Conservation (phyloP, 2,329 filamentous ascomycete genomes). For the Fusarium sp. region DNA sequence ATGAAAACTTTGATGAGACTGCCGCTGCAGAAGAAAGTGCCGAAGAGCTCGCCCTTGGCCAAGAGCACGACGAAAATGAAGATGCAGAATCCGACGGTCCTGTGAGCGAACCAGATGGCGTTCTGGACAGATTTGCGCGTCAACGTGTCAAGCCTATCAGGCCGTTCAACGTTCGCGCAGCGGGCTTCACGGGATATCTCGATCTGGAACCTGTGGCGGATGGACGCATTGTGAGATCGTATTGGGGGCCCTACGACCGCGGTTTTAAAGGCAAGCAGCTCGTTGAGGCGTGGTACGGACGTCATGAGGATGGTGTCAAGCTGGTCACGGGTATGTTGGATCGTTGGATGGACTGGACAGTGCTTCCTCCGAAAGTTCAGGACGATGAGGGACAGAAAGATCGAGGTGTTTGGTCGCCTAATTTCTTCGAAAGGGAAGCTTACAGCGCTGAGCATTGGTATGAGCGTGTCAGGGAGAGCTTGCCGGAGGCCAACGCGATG, state of each 20-base stretch:
- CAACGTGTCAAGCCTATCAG: conserved; percentile 41
- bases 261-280: conserved; percentile 47
- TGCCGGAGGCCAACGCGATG: conserved; percentile 21
- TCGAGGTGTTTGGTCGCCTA: conserved; percentile 53
- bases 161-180: conserved; percentile 37
- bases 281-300: conserved; percentile 55
- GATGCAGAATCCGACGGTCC: conserved; percentile 43
- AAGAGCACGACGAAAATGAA: conserved; percentile 42
- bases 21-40: conserved; percentile 45
- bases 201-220: conserved; percentile 50
- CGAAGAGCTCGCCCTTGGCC: conserved; percentile 42
- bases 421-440: conserved; percentile 47
- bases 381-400: conserved; percentile 42
- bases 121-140: conserved; percentile 44
- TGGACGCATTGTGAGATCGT: conserved; percentile 46
- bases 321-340: conserved; percentile 51
- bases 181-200: conserved; percentile 40
- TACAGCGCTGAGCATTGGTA: conserved; percentile 47
- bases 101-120: conserved; percentile 39
- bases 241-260: conserved; percentile 50
- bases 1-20: conserved; percentile 47
- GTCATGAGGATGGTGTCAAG: conserved; percentile 48
- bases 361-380: conserved; percentile 51
- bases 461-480: conserved; percentile 32
- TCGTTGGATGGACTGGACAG: conserved; percentile 54